Evolutionary conservation across 805 yeast species (phyloP).

Genomic region (Millerago galiae): DNA sequence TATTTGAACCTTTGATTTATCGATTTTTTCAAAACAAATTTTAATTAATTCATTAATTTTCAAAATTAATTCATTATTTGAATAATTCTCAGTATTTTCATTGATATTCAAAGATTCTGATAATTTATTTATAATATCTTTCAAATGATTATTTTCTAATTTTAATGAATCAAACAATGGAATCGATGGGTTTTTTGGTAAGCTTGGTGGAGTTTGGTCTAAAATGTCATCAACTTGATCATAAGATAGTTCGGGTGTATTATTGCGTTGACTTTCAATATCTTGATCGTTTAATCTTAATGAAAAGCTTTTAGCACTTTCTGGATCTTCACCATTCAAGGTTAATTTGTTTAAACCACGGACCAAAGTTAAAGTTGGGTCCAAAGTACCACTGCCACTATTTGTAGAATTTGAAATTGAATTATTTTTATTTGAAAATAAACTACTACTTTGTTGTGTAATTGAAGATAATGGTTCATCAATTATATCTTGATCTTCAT

Average conservation of each 20-base stretch:
- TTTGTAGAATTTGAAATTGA: background rate
- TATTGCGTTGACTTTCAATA: background rate
- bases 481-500: no score
- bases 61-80: no score
- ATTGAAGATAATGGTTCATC: background rate
- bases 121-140: no score
- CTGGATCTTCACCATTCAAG: background rate
- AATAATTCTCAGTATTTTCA: no score
- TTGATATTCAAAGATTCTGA: no score
- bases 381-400: background rate
- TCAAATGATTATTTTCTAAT: no score
- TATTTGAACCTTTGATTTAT: no score
- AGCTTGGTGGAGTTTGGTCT: no score
- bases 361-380: slow-evolving; percentile 2
- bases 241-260: slow-evolving; percentile 14
- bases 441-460: slow-evolving; percentile 2
- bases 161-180: no score
- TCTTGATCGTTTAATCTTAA: background rate
- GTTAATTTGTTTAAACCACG: slow-evolving; percentile 1
- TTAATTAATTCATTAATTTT: no score
- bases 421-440: slow-evolving; percentile 4
- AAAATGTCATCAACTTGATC: slow-evolving; percentile 15
- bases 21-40: no score
- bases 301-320: slow-evolving; percentile 2
- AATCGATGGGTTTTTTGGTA: no score